A percentile compares a stretch with the other conserved stretches of the same genome.
These are phyloP conservation scores for Yamadazyma trypodendri DNA, from an alignment of 1,139 yeast genomes.

Conservation along the genomic window DNA sequence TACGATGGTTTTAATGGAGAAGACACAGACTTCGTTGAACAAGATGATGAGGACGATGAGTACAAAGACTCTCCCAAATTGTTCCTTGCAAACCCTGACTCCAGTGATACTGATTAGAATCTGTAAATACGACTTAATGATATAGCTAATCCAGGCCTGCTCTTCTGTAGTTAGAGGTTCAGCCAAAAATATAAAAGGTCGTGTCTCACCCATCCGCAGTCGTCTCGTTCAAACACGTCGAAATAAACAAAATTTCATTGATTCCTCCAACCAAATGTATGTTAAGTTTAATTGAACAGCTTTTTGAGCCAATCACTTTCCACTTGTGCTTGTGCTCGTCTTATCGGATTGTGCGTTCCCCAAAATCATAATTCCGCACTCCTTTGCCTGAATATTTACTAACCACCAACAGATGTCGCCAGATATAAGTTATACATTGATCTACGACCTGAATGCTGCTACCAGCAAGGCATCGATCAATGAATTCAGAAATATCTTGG, in stretches of 20 bases:
- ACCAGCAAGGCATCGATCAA: conserved; percentile 67
- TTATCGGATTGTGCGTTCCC: too few relatives aligned
- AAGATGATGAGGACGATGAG: conserved; percentile 21
- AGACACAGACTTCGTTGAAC: conserved; percentile 6
- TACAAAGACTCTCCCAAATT: conserved; percentile 47
- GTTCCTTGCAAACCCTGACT: conserved; percentile 73
- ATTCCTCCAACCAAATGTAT: not conserved
- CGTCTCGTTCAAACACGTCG: conserved; percentile 16
- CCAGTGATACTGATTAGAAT: conserved; percentile 17
- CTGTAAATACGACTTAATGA: conserved; percentile 2
- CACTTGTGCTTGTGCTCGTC: not conserved
- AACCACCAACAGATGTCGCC: conserved; percentile 28
- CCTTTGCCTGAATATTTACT: too few relatives aligned
- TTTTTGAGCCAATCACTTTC: not conserved
- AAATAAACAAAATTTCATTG: conserved; percentile 9
- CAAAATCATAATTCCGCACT: too few relatives aligned
- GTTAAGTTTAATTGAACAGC: not conserved
- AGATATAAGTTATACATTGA: conserved; percentile 64
- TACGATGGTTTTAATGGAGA: conserved; percentile 20
- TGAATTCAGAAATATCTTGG: conserved; percentile 79
- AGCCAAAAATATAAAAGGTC: not conserved
- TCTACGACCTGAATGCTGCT: conserved; percentile 74
- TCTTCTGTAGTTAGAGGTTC: too few relatives aligned
- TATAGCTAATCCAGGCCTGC: too few relatives aligned
- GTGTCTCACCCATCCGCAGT: not conserved